Evolutionary conservation across 495 filamentous ascomycete genomes (phyloP), one percentile per base, ranked within the genome.

Genomic region (Trichoderma asperelloides): DNA sequence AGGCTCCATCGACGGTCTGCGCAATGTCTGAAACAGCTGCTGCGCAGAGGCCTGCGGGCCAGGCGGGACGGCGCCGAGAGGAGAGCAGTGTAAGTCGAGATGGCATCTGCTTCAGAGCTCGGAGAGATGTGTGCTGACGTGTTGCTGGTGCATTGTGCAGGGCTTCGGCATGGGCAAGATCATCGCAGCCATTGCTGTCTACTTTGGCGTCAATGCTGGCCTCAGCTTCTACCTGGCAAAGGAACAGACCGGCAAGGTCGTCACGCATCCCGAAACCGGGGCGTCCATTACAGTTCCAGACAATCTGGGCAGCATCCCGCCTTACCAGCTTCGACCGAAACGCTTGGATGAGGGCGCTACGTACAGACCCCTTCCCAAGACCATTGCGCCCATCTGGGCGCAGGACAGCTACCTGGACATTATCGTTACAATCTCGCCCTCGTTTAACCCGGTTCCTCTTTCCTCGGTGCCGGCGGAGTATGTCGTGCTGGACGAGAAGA

Each of bases 341-440:
- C 78, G 71, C 37, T 79, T 86, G 69, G 78, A 88, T 69, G 78
- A 82, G 25, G 86, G 88, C 65, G 83, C 86, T 49, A 73, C 83
- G 39, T 95, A 91, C 79, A 92, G 84, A 74, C 75, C 81, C 25
- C 78, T 95, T 65, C 94, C 95, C 30, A 86, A 93, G 67, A 78
- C 81, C 33, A 83, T 97, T 67, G 88, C 89, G 13, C 92, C 96
- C 6, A 94, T 98, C 73, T 98, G 95, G 95, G 87, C 90, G 0
- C 70, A 81, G 23, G 86, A 94, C 74, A 91, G 86, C 71, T 76
- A 84, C 49, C 71, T 98, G 69, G 95, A 98, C 78, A 86, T 98
- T 70, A 84, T 84, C 66, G 84, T 98, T 70, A 95, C 94, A 73
- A 85, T 97, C 60, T 90, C 91, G 7, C 84, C 91, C 2, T 90